Percentiles rank a stretch among this genome's conserved stretches.
Conservation (phyloP, 768 basidiomycete genomes). For the Leccinum incarnatum region DNA sequence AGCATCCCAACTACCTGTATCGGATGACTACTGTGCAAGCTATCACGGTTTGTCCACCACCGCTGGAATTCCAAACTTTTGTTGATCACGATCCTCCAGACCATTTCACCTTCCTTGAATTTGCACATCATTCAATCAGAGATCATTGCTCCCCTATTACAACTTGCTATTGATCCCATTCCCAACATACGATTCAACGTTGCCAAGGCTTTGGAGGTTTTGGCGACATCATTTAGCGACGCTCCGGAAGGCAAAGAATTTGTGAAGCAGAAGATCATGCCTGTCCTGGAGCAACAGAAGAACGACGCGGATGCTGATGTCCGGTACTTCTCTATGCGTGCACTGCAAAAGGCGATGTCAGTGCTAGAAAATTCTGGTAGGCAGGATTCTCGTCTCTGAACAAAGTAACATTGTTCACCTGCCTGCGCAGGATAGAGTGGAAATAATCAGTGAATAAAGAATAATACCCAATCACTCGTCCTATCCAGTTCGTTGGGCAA, state of each 20-base stretch:
- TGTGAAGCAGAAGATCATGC: slow-evolving; percentile 68
- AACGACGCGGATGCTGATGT: slow-evolving; percentile 94
- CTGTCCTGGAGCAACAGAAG: slow-evolving; percentile 83
- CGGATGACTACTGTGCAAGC: slow-evolving; percentile 99
- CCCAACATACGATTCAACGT: slow-evolving; percentile 99
- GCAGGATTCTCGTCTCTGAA: slow-evolving; percentile 1
- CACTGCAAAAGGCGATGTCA: slow-evolving; percentile 55
- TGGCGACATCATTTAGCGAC: slow-evolving; percentile 67
- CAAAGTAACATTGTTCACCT: background rate
- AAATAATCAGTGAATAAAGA: slow-evolving; percentile 20
- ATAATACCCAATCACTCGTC: slow-evolving; percentile 32
- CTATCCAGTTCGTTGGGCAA: slow-evolving; percentile 20
- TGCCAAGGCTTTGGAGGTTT: slow-evolving; percentile 88
- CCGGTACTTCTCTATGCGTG: slow-evolving; percentile 86
- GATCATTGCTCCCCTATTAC: slow-evolving; percentile 79
- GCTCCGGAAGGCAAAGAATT: slow-evolving; percentile 72
- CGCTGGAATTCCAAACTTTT: too few relatives aligned
- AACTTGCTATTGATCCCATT: slow-evolving; percentile 85
- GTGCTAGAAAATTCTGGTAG: slow-evolving; percentile 40
- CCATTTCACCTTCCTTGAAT: slow-evolving; percentile 89
- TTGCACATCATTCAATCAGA: slow-evolving; percentile 80
- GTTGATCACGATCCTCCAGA: slow-evolving; percentile 48
- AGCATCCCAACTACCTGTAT: slow-evolving; percentile 94
- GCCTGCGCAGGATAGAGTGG: slow-evolving; percentile 20
- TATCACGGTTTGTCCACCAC: slow-evolving; percentile 69